Evolutionary conservation across 148 eudicot species (phyloP).

Genomic region (Nepenthes gracilis): DNA sequence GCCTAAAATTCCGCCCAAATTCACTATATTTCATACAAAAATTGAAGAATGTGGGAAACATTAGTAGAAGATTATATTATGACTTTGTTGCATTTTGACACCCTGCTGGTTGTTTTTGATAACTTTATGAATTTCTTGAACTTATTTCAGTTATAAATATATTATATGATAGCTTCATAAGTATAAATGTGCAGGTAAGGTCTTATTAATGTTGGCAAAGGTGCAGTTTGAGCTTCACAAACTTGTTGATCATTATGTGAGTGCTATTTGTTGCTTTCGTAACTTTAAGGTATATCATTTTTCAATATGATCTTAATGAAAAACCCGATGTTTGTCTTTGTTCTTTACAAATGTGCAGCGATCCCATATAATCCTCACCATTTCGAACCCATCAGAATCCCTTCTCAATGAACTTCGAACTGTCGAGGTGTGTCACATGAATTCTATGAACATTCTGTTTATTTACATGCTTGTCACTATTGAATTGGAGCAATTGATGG

Average conservation of each 20-base stretch:
- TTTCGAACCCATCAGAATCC: slow-evolving; percentile 87
- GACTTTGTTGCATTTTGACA: too few species aligned
- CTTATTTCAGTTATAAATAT: too few species aligned
- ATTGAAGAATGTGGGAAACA: too few species aligned
- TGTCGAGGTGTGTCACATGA: slow-evolving; percentile 61
- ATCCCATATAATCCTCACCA: slow-evolving; percentile 58
- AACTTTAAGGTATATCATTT: neutral
- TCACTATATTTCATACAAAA: too few species aligned
- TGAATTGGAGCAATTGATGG: neutral
- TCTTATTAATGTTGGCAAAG: slow-evolving; percentile 61
- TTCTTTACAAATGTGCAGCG: slow-evolving; percentile 37
- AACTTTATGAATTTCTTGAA: too few species aligned
- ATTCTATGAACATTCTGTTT: slow-evolving; percentile 11
- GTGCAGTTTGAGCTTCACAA: slow-evolving; percentile 85
- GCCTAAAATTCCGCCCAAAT: too few species aligned
- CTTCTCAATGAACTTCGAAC: slow-evolving; percentile 87
- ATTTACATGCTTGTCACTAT: neutral
- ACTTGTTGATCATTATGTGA: slow-evolving; percentile 76
- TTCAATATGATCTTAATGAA: neutral
- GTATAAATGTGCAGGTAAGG: slow-evolving; percentile 33
- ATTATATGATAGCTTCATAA: too few species aligned
- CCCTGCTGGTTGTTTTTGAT: too few species aligned
- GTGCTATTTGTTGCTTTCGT: slow-evolving; percentile 15
- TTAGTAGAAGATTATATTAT: too few species aligned
- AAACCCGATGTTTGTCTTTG: neutral